Evolutionary conservation across 345 rosid species (phyloP), one percentile per base, ranked within the genome.

Genomic region (Dimocarpus longan): DNA sequence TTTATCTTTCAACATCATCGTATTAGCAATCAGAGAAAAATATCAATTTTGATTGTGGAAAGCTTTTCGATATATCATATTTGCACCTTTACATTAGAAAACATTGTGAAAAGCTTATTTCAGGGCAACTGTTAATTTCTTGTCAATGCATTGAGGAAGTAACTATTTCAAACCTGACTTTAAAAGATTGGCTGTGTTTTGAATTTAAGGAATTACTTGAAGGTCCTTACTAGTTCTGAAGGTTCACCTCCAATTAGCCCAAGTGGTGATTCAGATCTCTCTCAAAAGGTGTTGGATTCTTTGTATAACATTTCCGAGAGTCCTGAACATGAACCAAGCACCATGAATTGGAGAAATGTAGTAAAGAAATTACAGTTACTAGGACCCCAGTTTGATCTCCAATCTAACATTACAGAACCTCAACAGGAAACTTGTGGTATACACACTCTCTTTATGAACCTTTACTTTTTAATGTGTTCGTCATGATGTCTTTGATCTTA

Each of bases 301-400:
- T 87, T 95, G 80, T 95, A 91, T 88, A 90, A 89, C 81, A 78
- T 88, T 66, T 82, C 90, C 72, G 85, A 78, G 86, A 91, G 90
- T 82, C 68, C 90, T 75, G 90, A 90, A 79, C 89, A 83, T 37
- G 96, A 92, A 85, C 90, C 93, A 67, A 79, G 82, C 81, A 84
- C 92, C 48, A 91, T 93, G 98, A 88, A 85, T 84, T 95, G 99
- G 99, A 90, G 89, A 87, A 87, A 90, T 71, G 89, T 93, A 68
- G 94, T 88, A 59, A 95, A 89, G 87, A 93, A 95, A 86, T 80
- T 93, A 93, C 92, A 87, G 81, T 84, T 88, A 22, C 86, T 95
- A 81, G 89, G 90, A 68, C 86, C 85, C 74, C 86, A 76, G 78
- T 52, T 83, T 81, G 91, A 89, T 86, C 75, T 77, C 82, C 76